Conservation (phyloP, 257 asterid genomes). For the Solanum corneliomulleri region DNA sequence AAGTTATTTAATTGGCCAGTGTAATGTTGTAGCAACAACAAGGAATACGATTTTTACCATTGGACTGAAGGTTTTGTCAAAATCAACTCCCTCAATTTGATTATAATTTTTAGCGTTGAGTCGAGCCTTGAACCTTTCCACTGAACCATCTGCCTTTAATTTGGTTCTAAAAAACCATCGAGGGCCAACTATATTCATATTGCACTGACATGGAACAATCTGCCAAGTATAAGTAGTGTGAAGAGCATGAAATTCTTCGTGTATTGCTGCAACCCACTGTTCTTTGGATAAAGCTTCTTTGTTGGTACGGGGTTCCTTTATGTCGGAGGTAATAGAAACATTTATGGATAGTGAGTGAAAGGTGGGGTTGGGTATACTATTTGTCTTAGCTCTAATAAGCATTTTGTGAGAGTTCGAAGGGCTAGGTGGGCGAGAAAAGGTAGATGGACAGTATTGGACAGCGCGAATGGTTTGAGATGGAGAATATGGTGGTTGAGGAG, state of each 20-base stretch:
- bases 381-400: not conserved
- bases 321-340: too few species aligned
- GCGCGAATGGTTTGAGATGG: not conserved
- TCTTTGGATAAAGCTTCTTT: not conserved
- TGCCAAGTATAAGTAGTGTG: not conserved
- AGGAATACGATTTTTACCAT: too few species aligned
- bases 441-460: not conserved
- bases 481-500: not conserved
- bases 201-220: not conserved
- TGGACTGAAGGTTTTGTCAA: too few species aligned
- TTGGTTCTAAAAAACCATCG: not conserved
- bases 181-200: not conserved
- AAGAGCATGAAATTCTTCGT: not conserved
- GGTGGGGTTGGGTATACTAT: not conserved
- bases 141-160: not conserved
- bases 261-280: not conserved
- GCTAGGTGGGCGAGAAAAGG: not conserved
- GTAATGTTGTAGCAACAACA: too few species aligned
- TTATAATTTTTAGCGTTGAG: too few species aligned
- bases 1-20: too few species aligned
- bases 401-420: not conserved
- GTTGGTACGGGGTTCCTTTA: not conserved
- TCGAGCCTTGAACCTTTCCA: too few species aligned
- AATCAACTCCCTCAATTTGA: too few species aligned
- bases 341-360: too few species aligned